Evolutionary conservation across 192 early-diverging fungal species (phyloP), one percentile per base, ranked within the genome.

Genomic region (Pilobolus umbonatus): DNA sequence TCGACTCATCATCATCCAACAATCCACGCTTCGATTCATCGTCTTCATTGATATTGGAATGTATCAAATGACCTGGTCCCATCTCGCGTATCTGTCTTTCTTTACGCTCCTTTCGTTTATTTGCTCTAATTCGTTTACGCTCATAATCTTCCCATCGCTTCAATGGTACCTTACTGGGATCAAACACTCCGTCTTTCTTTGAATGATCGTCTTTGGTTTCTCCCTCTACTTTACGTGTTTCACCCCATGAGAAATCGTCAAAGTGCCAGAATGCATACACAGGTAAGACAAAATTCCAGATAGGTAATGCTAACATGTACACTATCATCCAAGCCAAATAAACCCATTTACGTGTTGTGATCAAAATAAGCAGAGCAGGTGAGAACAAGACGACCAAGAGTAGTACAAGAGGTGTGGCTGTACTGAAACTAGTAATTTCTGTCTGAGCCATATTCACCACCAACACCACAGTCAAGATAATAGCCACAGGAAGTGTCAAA

Each of bases 221-320:
- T 34, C 88, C 88, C n/a, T 68, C 75, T 7, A 90, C 85, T 62
- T 85, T 87, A 49, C 88, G 82, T 25, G 88, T 90, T 56, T 88
- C 84, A 28, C 88, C 89, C 88, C 89, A 93, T n/a, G 84, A 87
- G 48, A 95, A 95, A 60, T 95, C 92, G 71, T 92, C 90, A 76
- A 94, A 94, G 73, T 94, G 87, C 91, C 92, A 94, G 79, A 88
- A 94, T n/a, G 92, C 88, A 69, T 98, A 98, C 2, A 86, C 57
- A 0, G 95, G 95, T 35, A 98, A 76, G 39, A 98, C 72, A 31
- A 98, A 85, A 67, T 98, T 94, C 95, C 95, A 98, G 30, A 98
- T 72, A 17, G 95, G 95, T 34, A 98, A 77, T 9, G 92, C 88
- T 25, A 84, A 63, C 31, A 89, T 69, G 52, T 87, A 86, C 17